Evolutionary conservation across 2,329 filamentous ascomycete species (phyloP), one percentile per base, ranked within the genome.

Genomic region (Chaetothyriales sp.): DNA sequence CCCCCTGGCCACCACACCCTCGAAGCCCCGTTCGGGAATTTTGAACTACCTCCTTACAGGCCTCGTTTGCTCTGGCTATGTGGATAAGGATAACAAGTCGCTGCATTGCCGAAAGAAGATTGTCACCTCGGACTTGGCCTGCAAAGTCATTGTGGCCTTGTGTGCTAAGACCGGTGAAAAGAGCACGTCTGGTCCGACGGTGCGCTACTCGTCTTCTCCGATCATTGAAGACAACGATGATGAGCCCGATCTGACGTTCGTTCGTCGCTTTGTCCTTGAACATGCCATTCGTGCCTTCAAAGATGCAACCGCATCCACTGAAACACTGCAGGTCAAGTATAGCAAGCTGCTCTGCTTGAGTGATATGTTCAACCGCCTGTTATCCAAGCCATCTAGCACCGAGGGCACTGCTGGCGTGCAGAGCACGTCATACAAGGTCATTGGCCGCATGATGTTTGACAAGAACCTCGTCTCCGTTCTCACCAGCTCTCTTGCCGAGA

Each of bases 391-490:
- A 64, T 79, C 87, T 12, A 84, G 78, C 60, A 75, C 78, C 15
- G 72, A 73, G 45, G 68, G 68, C 56, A 69, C 68, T 53, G 63
- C 55, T 22, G 57, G 56, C 19, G 53, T 63, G 6, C 61, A 64
- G 28, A 60, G 60, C 44, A 68, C 66, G 54, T 89, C 88, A 6
- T 84, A 89, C 56, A 81, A 84, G 60, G 88, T 95, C 62, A 77
- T 98, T 59, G 83, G 86, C 32, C 86, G 88, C 58, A 80, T 95
- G 53, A 98, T 98, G 92, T 96, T 94, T 61, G 92, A 98, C 69
- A 98, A 96, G 70, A 88, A 93, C 51, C 95, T 92, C 64, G 82
- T 96, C 54, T 79, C 85, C 20, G 84, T 90, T 46, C 70, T 98
- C 53, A 96, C 92, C 1, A 79, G 82, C 10, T 94, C 93, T 1